A percentile compares a stretch with the other conserved stretches of the same genome.
These are phyloP conservation scores for Boletus sp. DNA, from an alignment of 768 basidiomycete genomes.

Conservation along the genomic window DNA sequence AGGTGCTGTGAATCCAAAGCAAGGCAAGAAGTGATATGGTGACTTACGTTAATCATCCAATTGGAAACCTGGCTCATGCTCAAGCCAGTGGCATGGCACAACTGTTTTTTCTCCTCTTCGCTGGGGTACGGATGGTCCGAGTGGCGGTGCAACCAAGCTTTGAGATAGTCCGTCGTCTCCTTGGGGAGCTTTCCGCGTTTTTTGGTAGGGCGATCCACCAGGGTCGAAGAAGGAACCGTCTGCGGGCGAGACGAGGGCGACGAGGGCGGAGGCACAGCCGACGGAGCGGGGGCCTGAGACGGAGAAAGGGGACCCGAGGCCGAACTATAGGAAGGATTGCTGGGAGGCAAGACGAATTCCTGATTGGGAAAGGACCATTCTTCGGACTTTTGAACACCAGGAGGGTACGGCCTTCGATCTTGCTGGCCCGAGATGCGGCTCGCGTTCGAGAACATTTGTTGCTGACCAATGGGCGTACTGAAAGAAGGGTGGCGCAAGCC, in stretches of 20 bases:
- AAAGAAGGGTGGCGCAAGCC: slow-evolving; percentile 66
- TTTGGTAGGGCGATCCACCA: slow-evolving; percentile 74
- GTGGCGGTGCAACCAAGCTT: slow-evolving; percentile 85
- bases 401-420: slow-evolving; percentile 53
- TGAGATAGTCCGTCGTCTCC: slow-evolving; percentile 86
- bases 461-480: slow-evolving; percentile 54
- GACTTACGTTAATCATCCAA: slow-evolving; percentile 86
- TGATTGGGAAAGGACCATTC: slow-evolving; percentile 69
- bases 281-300: slow-evolving; percentile 33
- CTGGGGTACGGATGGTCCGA: slow-evolving; percentile 88
- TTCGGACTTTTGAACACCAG: slow-evolving; percentile 55
- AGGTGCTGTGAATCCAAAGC: slow-evolving; percentile 13
- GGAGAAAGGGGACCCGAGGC: slow-evolving; percentile 42
- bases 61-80: slow-evolving; percentile 90
- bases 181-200: slow-evolving; percentile 88
- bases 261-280: slow-evolving; percentile 40
- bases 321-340: slow-evolving; percentile 25
- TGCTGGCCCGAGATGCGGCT: slow-evolving; percentile 72
- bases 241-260: slow-evolving; percentile 50
- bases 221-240: slow-evolving; percentile 50
- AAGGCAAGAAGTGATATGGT: slow-evolving; percentile 20
- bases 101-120: slow-evolving; percentile 88
- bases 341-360: slow-evolving; percentile 50
- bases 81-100: slow-evolving; percentile 81
- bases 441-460: slow-evolving; percentile 64